Evolutionary conservation across 305 asterid genomes (phyloP).

Genomic region (Solanum hybrid): DNA sequence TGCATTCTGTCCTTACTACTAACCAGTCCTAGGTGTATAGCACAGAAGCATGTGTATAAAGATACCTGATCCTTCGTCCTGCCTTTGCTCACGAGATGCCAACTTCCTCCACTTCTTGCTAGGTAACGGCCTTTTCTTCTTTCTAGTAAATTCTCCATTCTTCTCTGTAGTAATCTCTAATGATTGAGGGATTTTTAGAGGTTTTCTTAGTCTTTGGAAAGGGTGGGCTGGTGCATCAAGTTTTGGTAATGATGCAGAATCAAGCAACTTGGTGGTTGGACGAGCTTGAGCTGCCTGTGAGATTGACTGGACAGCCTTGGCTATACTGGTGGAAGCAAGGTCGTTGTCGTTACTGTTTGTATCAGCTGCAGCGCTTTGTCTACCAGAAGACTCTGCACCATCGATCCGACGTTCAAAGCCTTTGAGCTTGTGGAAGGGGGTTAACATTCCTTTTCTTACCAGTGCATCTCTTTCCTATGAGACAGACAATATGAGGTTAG

Average conservation of each 20-base stretch:
- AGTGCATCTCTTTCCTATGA: constrained; percentile 85
- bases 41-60: constrained; percentile 10
- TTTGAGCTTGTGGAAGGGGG: constrained; percentile 91
- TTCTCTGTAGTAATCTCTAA: constrained; percentile 34
- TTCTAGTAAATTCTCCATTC: constrained; percentile 36
- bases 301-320: constrained; percentile 55
- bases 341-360: constrained; percentile 21
- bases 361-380: constrained; percentile 25
- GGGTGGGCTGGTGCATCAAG: constrained; percentile 70
- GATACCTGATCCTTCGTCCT: constrained; percentile 46
- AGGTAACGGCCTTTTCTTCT: constrained; percentile 78
- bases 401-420: constrained; percentile 89
- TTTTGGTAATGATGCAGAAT: constrained; percentile 52
- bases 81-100: constrained; percentile 42
- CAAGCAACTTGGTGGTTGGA: constrained; percentile 75
- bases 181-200: constrained; percentile 46
- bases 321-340: constrained; percentile 66
- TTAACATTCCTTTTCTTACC: constrained; percentile 76
- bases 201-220: constrained; percentile 53
- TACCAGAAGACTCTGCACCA: constrained; percentile 54
- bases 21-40: not conserved
- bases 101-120: constrained; percentile 65
- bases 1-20: not conserved
- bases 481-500: not conserved
- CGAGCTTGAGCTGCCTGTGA: constrained; percentile 79